phyloP scores from a whole-genome alignment of 805 yeast species.

The Metschnikowia sp. region DNA sequence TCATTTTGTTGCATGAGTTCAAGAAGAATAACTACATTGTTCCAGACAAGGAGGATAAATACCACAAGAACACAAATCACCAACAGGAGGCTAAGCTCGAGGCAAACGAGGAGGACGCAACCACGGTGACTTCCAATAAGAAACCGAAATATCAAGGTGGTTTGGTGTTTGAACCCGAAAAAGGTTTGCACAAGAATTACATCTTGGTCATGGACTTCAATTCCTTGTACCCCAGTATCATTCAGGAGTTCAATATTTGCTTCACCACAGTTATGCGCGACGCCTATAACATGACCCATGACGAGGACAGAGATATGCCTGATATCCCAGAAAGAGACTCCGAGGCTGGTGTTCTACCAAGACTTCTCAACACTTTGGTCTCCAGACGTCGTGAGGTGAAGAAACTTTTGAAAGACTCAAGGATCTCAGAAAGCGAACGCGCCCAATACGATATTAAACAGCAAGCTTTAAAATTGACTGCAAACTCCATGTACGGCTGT shows the following conservation, averaged over 20 bases:
- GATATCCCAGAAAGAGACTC: conserved; percentile 57
- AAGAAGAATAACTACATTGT: conserved; percentile 73
- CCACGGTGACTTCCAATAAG: conserved; percentile 49
- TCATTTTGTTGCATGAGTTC: conserved; percentile 87
- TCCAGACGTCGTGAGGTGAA: conserved; percentile 92
- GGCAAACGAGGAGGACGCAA: conserved; percentile 39
- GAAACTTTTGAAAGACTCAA: conserved; percentile 72
- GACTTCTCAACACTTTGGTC: conserved; percentile 77
- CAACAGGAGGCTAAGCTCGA: conserved; percentile 33
- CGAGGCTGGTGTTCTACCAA: conserved; percentile 80
- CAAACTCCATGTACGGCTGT: conserved; percentile 99
- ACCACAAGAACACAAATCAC: conserved; percentile 33
- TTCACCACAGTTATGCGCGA: conserved; percentile 89
- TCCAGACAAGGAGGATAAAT: conserved; percentile 72
- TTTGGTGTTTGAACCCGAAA: conserved; percentile 93
- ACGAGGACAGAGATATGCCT: conserved; percentile 63
- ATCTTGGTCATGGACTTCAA: conserved; percentile 97
- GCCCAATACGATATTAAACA: conserved; percentile 94
- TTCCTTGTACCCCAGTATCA: conserved; percentile 93
- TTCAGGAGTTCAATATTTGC: conserved; percentile 95
- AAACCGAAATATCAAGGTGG: conserved; percentile 89
- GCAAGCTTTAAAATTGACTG: conserved; percentile 92
- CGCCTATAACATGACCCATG: conserved; percentile 35
- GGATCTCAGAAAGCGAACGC: conserved; percentile 56
- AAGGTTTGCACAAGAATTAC: conserved; percentile 86